Percentiles rank a stretch among this genome's conserved stretches.
Conservation (phyloP, 306 rosid genomes). For the Dalbergia oliveri region DNA sequence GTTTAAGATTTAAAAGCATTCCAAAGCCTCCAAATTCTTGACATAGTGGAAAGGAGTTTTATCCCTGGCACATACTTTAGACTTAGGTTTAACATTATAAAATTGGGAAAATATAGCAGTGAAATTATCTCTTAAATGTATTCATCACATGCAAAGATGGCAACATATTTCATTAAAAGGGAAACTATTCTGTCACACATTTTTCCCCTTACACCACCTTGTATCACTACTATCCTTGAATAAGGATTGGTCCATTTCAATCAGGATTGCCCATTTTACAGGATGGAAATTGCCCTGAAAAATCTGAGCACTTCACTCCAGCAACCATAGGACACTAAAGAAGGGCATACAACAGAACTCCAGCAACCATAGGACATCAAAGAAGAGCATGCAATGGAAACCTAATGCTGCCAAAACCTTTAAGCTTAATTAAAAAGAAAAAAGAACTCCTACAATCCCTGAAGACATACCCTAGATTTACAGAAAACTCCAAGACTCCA, state of each 20-base stretch:
- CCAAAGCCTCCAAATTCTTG: slow-evolving; percentile 7
- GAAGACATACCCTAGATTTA: neutral
- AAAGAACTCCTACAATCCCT: neutral
- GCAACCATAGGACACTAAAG: slow-evolving; percentile 9
- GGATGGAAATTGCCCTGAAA: neutral
- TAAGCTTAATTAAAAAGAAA: neutral
- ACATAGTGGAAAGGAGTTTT: slow-evolving; percentile 4
- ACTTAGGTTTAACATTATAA: neutral
- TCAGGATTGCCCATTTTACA: neutral
- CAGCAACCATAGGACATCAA: slow-evolving; percentile 8
- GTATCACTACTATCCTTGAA: neutral
- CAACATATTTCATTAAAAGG: slow-evolving; percentile 1
- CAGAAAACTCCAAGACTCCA: neutral
- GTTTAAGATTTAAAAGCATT: neutral
- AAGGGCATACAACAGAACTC: neutral
- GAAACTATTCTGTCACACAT: neutral
- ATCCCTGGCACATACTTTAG: neutral
- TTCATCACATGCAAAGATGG: slow-evolving; percentile 7
- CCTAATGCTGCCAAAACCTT: neutral
- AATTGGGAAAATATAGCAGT: neutral
- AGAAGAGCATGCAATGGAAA: neutral
- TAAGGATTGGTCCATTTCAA: neutral
- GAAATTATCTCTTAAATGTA: slow-evolving; percentile 7
- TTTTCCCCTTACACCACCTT: neutral
- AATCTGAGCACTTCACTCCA: neutral